Percentiles rank a stretch among this genome's conserved stretches.
phyloP scores from a whole-genome alignment of 2,329 filamentous ascomycete species.

The Cercospora sp. region DNA sequence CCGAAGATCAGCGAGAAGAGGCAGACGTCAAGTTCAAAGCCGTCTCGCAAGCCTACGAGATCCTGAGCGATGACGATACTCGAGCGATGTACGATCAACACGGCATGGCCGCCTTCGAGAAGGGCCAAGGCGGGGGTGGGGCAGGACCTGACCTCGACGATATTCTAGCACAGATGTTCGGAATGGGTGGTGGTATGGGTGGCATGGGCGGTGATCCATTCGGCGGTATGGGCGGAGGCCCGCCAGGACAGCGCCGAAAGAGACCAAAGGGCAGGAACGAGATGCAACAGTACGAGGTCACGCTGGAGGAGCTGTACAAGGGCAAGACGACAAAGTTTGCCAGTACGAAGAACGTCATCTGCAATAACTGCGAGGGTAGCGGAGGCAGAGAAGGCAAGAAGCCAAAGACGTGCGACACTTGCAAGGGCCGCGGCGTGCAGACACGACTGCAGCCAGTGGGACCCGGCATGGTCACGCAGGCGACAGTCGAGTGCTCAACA shows the following conservation, averaged over 20 bases:
- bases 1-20: slow-evolving; percentile 77
- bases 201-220: slow-evolving; percentile 44
- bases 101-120: slow-evolving; percentile 94
- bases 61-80: slow-evolving; percentile 93
- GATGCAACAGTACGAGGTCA: slow-evolving; percentile 87
- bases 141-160: slow-evolving; percentile 85
- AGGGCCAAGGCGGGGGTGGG: slow-evolving; percentile 64
- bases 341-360: slow-evolving; percentile 91
- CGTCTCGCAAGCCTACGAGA: slow-evolving; percentile 93
- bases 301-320: slow-evolving; percentile 93
- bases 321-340: slow-evolving; percentile 97
- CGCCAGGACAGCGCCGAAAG: slow-evolving; percentile 40
- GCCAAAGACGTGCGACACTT: slow-evolving; percentile 76
- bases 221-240: slow-evolving; percentile 36
- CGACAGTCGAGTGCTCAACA: slow-evolving; percentile 74
- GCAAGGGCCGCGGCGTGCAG: slow-evolving; percentile 73
- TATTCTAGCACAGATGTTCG: slow-evolving; percentile 89
- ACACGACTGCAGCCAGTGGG: slow-evolving; percentile 80
- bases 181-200: slow-evolving; percentile 58
- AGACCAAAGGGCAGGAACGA: slow-evolving; percentile 71
- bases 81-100: slow-evolving; percentile 88
- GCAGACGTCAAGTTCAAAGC: slow-evolving; percentile 92
- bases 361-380: slow-evolving; percentile 79
- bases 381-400: slow-evolving; percentile 87
- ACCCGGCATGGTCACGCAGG: slow-evolving; percentile 79